These are phyloP conservation scores for Ensete ventricosum DNA, from an alignment of 176 grass and related monocot species.

Conservation along the genomic window DNA sequence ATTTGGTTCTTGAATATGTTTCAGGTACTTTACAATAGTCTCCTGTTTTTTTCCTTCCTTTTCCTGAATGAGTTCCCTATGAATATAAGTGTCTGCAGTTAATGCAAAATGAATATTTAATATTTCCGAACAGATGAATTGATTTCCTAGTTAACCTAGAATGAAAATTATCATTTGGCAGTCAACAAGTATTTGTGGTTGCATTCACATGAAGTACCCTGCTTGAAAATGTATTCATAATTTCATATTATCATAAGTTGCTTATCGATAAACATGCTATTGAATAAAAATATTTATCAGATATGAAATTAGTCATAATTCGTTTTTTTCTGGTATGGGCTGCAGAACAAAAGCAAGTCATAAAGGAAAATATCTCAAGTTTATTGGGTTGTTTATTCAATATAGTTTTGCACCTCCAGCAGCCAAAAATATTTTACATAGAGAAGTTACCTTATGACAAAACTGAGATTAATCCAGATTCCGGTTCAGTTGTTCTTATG, in stretches of 20 bases:
- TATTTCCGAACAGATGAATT: not conserved
- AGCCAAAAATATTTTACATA: conserved; percentile 60
- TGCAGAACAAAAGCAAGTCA: conserved; percentile 60
- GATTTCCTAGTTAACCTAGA: not conserved
- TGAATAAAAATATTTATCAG: not conserved
- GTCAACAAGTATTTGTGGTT: not conserved
- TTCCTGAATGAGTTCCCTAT: not conserved
- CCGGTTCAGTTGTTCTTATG: conserved; percentile 64
- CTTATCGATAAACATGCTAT: too few relatives aligned
- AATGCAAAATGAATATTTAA: not conserved
- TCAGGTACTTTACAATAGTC: conserved; percentile 30
- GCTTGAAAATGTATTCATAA: too few relatives aligned
- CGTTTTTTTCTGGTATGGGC: not conserved
- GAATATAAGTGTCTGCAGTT: not conserved
- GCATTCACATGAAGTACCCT: not conserved
- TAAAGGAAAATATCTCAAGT: conserved; percentile 60
- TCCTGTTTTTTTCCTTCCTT: not conserved
- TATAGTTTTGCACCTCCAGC: conserved; percentile 72
- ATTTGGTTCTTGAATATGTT: conserved; percentile 71
- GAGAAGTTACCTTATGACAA: conserved; percentile 29
- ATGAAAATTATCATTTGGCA: not conserved
- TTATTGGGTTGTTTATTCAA: conserved; percentile 68
- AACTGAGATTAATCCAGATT: conserved; percentile 43
- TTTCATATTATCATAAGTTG: too few relatives aligned
- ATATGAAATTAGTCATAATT: not conserved